Evolutionary conservation across 805 yeast genomes (phyloP), one percentile per base, ranked within the genome.

Genomic region (Yarrowia deformans): DNA sequence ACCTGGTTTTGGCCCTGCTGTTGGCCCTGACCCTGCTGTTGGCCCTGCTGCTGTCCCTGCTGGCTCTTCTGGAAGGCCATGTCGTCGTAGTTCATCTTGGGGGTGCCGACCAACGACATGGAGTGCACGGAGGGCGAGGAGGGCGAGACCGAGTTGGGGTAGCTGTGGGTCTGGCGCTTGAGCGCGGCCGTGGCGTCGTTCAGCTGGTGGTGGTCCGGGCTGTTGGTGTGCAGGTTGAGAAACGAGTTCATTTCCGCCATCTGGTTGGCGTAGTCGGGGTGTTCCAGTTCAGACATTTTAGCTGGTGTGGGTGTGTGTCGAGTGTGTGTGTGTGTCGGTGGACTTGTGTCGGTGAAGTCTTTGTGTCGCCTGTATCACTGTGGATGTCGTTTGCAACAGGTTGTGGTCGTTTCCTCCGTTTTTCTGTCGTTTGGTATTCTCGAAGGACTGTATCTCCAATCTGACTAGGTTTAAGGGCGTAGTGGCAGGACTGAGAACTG

Each of bases 191-290:
- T 5, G 42, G 50, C 34, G 34, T 60, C 52, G 42, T 8, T 19
- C n/a, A 43, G 40, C 52, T 60, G 66, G 50, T 43, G 63, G 40
- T 56, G 66, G 40, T 60, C 63, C 23, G 63, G 63, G 52, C 40
- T 45, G 52, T 60, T 60, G n/a, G 50, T 60, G 52, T 60, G 66
- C 66, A 60, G 52, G 52, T 60, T 60, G 66, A 60, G 66, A 18
- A 60, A 60, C 42, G 66, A 60, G 66, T 60, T 60, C 66, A 60
- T 60, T 23, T 60, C 66, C 19, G 66, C 66, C 66, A 60, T 60
- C 32, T 60, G 66, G 52, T 45, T 60, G 50, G 66, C 66, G 66
- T 60, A 60, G n/a, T 56, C 63, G 48, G 63, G 48, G 48, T 56
- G 63, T n/a, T 60, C 66, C 39, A 43, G 18, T 60, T 60, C 66